Percentiles rank a stretch among this genome's conserved stretches.
These are phyloP conservation scores for Thalassiosira mediterranea DNA, from an alignment of 352 stramenopile genomes.

Conservation along the genomic window DNA sequence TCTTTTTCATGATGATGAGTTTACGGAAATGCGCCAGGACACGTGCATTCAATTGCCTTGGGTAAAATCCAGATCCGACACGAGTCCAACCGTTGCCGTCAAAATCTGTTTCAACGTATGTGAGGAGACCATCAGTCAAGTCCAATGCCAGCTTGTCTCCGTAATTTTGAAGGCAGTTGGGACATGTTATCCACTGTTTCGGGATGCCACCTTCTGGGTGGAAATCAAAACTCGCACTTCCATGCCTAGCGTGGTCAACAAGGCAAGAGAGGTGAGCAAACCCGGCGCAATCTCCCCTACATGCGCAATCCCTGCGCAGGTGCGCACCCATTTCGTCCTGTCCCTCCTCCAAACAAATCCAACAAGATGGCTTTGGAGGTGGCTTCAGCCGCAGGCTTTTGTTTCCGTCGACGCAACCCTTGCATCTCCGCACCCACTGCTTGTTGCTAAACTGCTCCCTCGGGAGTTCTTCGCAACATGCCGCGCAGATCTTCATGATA, in stretches of 20 bases:
- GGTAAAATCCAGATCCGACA: too few species aligned
- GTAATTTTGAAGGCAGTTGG: not conserved
- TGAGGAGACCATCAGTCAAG: not conserved
- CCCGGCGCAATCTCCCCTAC: not conserved
- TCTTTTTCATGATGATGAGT: not conserved
- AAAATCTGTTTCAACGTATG: not conserved
- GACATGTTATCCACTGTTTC: not conserved
- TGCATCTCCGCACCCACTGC: constrained; percentile 25
- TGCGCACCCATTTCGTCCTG: not conserved
- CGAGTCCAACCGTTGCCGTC: not conserved
- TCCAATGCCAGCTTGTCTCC: not conserved
- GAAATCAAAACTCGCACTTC: not conserved
- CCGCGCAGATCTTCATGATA: constrained; percentile 18
- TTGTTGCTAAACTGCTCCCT: constrained; percentile 16
- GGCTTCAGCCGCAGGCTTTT: not conserved
- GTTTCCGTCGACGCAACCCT: constrained; percentile 14
- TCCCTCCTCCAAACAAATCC: not conserved
- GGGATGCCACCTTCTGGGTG: too few species aligned
- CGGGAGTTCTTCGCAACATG: constrained; percentile 11
- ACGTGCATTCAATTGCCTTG: not conserved
- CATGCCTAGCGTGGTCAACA: not conserved
- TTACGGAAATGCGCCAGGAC: not conserved
- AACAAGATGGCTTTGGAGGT: constrained; percentile 1
- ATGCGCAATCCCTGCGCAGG: not conserved
- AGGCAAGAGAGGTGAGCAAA: not conserved